Evolutionary conservation across 306 rosid genomes (phyloP).

Genomic region (Quercus glauca): DNA sequence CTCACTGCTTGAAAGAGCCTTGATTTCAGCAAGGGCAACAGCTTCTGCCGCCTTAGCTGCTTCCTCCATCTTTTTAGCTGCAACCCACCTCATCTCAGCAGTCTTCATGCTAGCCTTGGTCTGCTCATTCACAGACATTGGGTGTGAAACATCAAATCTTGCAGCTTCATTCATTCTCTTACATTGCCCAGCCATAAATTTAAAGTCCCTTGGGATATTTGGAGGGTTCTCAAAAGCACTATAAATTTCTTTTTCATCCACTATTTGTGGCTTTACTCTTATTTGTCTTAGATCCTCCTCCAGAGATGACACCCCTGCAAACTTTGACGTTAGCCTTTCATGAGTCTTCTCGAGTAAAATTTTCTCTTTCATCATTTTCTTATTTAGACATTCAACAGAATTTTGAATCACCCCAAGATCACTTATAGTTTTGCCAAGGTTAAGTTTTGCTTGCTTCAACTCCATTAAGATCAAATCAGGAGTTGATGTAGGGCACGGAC

Average conservation of each 20-base stretch:
- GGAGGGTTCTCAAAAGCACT: conserved; percentile 20
- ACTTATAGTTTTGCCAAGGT: conserved; percentile 75
- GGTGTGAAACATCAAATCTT: conserved; percentile 30
- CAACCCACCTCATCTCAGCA: conserved; percentile 87
- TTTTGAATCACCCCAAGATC: conserved; percentile 82
- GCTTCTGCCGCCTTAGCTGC: conserved; percentile 97
- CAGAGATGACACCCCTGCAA: conserved; percentile 59
- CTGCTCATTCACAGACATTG: conserved; percentile 23
- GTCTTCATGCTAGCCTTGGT: conserved; percentile 46
- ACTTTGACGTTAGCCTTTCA: conserved; percentile 56
- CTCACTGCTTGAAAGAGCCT: conserved; percentile 50
- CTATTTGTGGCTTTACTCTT: conserved; percentile 22
- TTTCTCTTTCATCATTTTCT: conserved; percentile 81
- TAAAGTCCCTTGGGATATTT: conserved; percentile 20
- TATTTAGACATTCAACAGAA: conserved; percentile 71
- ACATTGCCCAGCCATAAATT: conserved; percentile 21
- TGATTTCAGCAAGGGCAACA: conserved; percentile 85
- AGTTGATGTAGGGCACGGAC: conserved; percentile 35
- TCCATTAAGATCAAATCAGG: conserved; percentile 69
- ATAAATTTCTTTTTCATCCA: conserved; percentile 20
- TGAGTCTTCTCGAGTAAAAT: conserved; percentile 62
- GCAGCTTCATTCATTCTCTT: conserved; percentile 35
- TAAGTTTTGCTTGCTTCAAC: conserved; percentile 71
- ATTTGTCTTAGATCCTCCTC: conserved; percentile 39
- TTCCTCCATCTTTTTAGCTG: conserved; percentile 98